Percentiles rank a stretch among this genome's conserved stretches.
Conservation (phyloP, 352 stramenopile species). For the Phytophthora pini region DNA sequence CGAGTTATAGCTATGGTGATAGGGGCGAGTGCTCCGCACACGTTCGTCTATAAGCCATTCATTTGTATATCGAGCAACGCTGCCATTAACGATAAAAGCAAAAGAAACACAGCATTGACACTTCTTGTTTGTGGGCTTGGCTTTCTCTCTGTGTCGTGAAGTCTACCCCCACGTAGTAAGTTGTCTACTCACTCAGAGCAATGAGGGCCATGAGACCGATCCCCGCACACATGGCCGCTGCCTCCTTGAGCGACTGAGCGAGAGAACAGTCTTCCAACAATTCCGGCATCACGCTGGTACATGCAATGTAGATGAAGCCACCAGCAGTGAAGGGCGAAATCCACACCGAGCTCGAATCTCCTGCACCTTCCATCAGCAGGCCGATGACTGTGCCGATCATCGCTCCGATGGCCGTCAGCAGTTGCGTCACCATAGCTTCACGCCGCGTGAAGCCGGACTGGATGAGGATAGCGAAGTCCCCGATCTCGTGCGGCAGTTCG, state of each 20-base stretch:
- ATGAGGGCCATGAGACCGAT: constrained; percentile 86
- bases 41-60: constrained; percentile 18
- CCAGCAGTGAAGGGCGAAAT: constrained; percentile 88
- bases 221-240: constrained; percentile 66
- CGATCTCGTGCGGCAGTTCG: constrained; percentile 93
- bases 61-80: constrained; percentile 30
- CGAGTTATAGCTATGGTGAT: constrained; percentile 22
- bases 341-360: constrained; percentile 75
- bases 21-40: constrained; percentile 4
- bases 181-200: constrained; percentile 65
- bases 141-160: too few species aligned
- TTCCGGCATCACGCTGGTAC: constrained; percentile 91
- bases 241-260: constrained; percentile 72
- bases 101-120: constrained; percentile 37
- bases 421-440: constrained; percentile 91
- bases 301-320: constrained; percentile 95
- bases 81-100: constrained; percentile 24
- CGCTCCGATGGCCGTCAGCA: constrained; percentile 91
- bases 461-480: constrained; percentile 93
- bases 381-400: constrained; percentile 91
- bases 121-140: constrained; percentile 8
- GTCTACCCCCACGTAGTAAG: constrained; percentile 5
- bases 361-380: constrained; percentile 76
- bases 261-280: constrained; percentile 89
- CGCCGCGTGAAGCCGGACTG: constrained; percentile 90